A percentile compares a stretch with the other conserved stretches of the same genome.
Conservation (phyloP, 1,284 basidiomycete genomes). For the Taiwanofungus camphoratus region DNA sequence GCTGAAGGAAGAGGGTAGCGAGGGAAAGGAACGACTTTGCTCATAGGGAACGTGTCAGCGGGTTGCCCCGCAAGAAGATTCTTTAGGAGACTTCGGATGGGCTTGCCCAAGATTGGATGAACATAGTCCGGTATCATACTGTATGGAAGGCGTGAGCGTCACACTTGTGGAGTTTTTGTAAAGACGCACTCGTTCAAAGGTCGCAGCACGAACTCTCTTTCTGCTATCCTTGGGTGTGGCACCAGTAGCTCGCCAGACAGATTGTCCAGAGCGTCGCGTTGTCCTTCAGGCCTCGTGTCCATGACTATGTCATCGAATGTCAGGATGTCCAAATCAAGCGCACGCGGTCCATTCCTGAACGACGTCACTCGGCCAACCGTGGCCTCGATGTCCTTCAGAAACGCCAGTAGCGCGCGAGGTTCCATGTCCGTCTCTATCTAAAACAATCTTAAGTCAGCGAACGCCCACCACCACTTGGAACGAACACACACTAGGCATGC, state of each 20-base stretch:
- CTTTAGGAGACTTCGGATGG: slow-evolving; percentile 43
- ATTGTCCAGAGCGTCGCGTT: slow-evolving; percentile 40
- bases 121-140: slow-evolving; percentile 69
- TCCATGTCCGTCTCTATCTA: slow-evolving; percentile 73
- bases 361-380: slow-evolving; percentile 80
- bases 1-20: slow-evolving; percentile 35
- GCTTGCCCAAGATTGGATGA: slow-evolving; percentile 52
- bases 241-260: slow-evolving; percentile 66
- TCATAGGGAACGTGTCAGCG: slow-evolving; percentile 41
- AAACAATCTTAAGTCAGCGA: background rate
- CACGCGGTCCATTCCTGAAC: slow-evolving; percentile 83
- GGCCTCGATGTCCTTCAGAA: slow-evolving; percentile 75
- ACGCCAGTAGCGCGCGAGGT: slow-evolving; percentile 56
- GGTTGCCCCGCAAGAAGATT: slow-evolving; percentile 30
- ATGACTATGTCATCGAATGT: slow-evolving; percentile 67
- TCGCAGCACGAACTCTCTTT: slow-evolving; percentile 89
- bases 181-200: slow-evolving; percentile 78
- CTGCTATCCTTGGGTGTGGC: slow-evolving; percentile 78
- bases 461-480: slow-evolving; percentile 1
- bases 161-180: no score
- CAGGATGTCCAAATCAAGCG: slow-evolving; percentile 89
- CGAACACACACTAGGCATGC: slow-evolving; percentile 69
- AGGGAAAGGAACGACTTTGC: slow-evolving; percentile 64
- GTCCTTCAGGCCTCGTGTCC: slow-evolving; percentile 47
- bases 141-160: no score